Evolutionary conservation across 148 eudicot species (phyloP), one percentile per base, ranked within the genome.

Genomic region (Rhododendron vialii): DNA sequence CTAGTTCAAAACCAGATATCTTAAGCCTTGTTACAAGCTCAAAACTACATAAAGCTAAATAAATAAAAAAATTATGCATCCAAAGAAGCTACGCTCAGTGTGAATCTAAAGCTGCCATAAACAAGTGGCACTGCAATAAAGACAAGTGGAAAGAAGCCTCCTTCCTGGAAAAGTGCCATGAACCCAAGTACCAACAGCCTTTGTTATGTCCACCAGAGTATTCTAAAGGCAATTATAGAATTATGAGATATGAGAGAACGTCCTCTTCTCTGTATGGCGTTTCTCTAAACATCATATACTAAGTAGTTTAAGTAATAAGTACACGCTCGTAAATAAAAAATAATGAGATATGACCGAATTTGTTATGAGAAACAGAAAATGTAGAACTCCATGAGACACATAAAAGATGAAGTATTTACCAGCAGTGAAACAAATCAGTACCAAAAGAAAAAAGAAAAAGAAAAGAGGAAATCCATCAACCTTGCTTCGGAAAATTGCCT

Each of bases 1-100:
- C 10, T 79, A 83, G 78, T 53, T 55, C 41, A 84, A 36, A 45
- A 45, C 57, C n/a, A 85, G 71, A 59, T n/a, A 79, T 24, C 43
- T 5, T 22, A 55, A 71, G 61, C 48, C 24, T 11, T 5, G 36
- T 9, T 28, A 82, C 41, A 84, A 63, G 11, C 53, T 24, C 28
- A 75, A 22, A 51, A 48, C 20, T 33, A 84, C 51, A 43, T 24
- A 5, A 41, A 22, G 33, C 36, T 13, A 71, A 30, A 30, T 10
- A n/a, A 24, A 13, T 1, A 71, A 86, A 38, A 43, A 47, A 45
- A 33, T 17, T 75, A 77, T 75, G 30, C 41, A 50, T 10, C 18
- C 18, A 10, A 73, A 83, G 84, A 78, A 6, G 9, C 65, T 38
- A 57, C 41, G 13, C 18, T 55, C 3, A 35, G 22, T 15, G 26